Base-by-base conservation (phyloP, 768 basidiomycete genomes). In the Lactarius deliciosus region DNA sequence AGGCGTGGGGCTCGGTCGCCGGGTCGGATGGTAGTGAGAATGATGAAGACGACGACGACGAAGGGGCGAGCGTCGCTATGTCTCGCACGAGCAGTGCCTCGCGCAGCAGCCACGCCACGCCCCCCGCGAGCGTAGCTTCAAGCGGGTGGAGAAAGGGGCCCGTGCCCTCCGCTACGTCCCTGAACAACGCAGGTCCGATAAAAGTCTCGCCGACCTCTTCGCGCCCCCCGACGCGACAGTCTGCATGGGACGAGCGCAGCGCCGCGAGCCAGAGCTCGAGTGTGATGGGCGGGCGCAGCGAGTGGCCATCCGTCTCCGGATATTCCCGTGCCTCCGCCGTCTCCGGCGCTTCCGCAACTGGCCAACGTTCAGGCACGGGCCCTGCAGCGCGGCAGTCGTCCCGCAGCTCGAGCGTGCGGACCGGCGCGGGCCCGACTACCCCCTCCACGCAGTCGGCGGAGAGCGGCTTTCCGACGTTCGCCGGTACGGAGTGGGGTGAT, bases 31-130 rank as follows among this genome's bases (percentile, higher is more conserved):
- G 25, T 22, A 43, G 1, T 2, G 36, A 30, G 45, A 32, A 50
- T 25, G 47, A 67, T 10, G 54, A 58, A 1, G 50, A 60, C 28
- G 60, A 63, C 32, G 20, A 34, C 0, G 57, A 58, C 16, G 63
- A 59, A 15, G 63, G 45, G 11, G 53, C 4, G 7, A 32, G 45
- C 3, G 57, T 50, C 47, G 47, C 22, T 1, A 22, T 3, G 22
- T n/a, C 22, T 5, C 47, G 5, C 22, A 22, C 56, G 30, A 30
- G 32, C 32, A 57, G 7, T 18, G 18, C 32, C 18, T 32, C 18
- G 7, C 50, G 22, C 50, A 15, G 13, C 11, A 25, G 50, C 50
- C 47, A 11, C n/a, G 10, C 10, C 4, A 15, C 11, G 50, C 30
- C 32, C 9, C 56, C 30, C 56, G 34, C 30, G 16, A 34, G 30